Evolutionary conservation across 2,329 filamentous ascomycete genomes (phyloP).

Genomic region (Penicillium sp.): DNA sequence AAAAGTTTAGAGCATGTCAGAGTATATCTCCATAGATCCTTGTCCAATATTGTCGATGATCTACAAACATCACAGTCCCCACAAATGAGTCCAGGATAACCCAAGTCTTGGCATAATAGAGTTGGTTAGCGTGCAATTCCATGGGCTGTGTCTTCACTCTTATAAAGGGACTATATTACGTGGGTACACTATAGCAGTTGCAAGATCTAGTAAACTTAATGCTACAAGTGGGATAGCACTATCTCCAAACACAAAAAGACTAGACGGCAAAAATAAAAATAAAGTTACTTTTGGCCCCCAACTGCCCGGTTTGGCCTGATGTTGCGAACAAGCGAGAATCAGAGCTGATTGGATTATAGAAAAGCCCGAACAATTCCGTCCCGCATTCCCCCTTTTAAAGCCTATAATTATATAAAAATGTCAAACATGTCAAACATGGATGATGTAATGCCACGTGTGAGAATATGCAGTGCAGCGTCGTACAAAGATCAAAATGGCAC

Average conservation of each 20-base stretch:
- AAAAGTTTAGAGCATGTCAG: too few relatives aligned
- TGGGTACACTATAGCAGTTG: too few relatives aligned
- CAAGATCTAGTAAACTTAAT: too few relatives aligned
- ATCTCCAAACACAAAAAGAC: not conserved
- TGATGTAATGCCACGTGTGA: not conserved
- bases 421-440: not conserved
- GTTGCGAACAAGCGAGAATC: slow-evolving; percentile 25
- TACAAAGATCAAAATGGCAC: too few relatives aligned
- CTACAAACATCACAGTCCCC: not conserved
- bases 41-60: slow-evolving; percentile 7
- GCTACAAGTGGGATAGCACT: too few relatives aligned
- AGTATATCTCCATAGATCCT: not conserved
- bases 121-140: slow-evolving; percentile 13
- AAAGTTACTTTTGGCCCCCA: slow-evolving; percentile 17
- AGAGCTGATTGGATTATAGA: slow-evolving; percentile 5
- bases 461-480: too few relatives aligned
- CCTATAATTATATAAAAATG: too few relatives aligned
- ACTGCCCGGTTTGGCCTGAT: slow-evolving; percentile 19
- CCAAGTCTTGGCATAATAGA: slow-evolving; percentile 14
- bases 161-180: too few relatives aligned
- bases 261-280: not conserved
- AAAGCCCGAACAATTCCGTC: slow-evolving; percentile 15
- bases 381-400: not conserved
- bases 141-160: slow-evolving; percentile 8
- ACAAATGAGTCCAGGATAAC: slow-evolving; percentile 14